phyloP scores from a whole-genome alignment of 768 basidiomycete species.

The Naganishia onofrii region DNA sequence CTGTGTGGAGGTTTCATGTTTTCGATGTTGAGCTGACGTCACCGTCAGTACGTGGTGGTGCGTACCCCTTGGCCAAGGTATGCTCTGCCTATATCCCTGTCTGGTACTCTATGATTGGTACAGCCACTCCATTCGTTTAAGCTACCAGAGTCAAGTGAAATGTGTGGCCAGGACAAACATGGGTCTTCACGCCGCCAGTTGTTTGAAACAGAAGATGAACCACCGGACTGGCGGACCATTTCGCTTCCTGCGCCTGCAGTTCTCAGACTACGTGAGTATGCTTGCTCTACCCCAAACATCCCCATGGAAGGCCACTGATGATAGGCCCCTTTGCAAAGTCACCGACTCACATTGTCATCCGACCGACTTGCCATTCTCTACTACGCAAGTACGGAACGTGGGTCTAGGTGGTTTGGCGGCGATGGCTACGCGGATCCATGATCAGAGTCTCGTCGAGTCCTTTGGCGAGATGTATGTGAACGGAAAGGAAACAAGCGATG shows the following conservation, averaged over 20 bases:
- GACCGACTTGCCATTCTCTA: conserved; percentile 64
- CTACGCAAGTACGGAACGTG: conserved; percentile 60
- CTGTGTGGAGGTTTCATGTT: too few species aligned
- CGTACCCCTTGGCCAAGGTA: too few species aligned
- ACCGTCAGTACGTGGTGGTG: too few species aligned
- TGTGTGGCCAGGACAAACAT: too few species aligned
- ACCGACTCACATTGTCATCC: conserved; percentile 92
- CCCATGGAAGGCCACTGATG: background rate
- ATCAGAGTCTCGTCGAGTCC: conserved; percentile 69
- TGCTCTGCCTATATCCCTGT: too few species aligned
- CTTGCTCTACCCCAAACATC: background rate
- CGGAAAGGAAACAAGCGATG: conserved; percentile 38
- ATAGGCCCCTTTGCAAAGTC: conserved; percentile 49
- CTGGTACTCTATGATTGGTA: too few species aligned
- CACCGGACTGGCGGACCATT: conserved; percentile 32
- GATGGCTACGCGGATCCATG: conserved; percentile 62
- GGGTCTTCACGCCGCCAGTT: background rate
- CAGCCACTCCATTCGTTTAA: too few species aligned
- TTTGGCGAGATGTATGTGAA: conserved; percentile 61
- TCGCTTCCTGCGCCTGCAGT: conserved; percentile 22
- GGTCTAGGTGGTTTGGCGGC: conserved; percentile 68
- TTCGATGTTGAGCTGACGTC: too few species aligned
- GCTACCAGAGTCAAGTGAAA: too few species aligned
- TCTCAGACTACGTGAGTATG: conserved; percentile 19
- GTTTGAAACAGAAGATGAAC: conserved; percentile 14